A percentile compares a stretch with the other conserved stretches of the same genome.
phyloP scores from a whole-genome alignment of 352 stramenopile species.

The Globisporangium acanthophoron region DNA sequence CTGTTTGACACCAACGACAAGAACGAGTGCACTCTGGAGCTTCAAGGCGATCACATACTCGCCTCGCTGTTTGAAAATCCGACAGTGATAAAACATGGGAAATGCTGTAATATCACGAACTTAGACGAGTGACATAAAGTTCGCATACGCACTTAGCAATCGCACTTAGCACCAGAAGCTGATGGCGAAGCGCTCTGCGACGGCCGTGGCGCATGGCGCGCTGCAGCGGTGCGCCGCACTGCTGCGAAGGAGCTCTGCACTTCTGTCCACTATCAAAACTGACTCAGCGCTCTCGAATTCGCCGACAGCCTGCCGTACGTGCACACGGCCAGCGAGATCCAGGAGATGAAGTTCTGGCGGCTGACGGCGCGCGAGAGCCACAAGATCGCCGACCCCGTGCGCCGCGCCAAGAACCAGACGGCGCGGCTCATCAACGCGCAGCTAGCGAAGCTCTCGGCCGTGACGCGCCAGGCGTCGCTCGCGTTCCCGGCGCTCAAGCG shows the following conservation, averaged over 20 bases:
- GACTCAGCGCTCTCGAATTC: background rate
- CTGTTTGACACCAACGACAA: no score
- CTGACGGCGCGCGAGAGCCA: constrained; percentile 61
- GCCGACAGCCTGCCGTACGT: constrained; percentile 63
- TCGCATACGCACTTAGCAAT: background rate
- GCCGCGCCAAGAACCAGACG: constrained; percentile 77
- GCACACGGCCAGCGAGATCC: constrained; percentile 73
- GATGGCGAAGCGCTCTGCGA: constrained; percentile 15
- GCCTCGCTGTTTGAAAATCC: background rate
- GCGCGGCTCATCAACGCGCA: constrained; percentile 79
- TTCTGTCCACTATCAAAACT: background rate
- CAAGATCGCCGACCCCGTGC: constrained; percentile 76
- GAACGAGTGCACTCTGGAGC: no score
- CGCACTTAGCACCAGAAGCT: background rate
- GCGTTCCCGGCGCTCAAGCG: constrained; percentile 69
- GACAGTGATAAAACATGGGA: background rate
- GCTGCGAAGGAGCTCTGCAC: background rate
- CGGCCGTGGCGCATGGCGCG: constrained; percentile 46
- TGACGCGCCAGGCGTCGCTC: constrained; percentile 69
- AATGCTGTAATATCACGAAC: background rate
- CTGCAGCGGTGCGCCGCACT: constrained; percentile 45
- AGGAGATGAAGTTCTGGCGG: constrained; percentile 87
- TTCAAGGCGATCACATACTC: no score
- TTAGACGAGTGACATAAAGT: no score
- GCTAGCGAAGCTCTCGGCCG: constrained; percentile 58